These are phyloP conservation scores for Lachnellula subtilissima DNA, from an alignment of 2,329 filamentous ascomycete genomes.

Conservation along the genomic window DNA sequence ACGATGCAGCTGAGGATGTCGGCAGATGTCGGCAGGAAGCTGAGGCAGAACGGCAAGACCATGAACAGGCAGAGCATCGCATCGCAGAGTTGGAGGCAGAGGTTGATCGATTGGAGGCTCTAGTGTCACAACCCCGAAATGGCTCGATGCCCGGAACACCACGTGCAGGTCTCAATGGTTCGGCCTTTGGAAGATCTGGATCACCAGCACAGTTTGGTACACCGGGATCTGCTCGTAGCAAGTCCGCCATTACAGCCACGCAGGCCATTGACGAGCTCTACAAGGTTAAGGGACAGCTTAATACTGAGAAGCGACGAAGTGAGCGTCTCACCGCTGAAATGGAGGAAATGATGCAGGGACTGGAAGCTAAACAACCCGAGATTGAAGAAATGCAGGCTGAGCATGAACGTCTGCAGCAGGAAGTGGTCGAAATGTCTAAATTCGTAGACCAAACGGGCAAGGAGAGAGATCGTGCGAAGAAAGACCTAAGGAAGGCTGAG, in stretches of 20 bases:
- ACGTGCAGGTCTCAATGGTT: slow-evolving; percentile 47
- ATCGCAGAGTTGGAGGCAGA: slow-evolving; percentile 61
- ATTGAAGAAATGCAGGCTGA: slow-evolving; percentile 81
- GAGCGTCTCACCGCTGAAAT: slow-evolving; percentile 71
- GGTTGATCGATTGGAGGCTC: slow-evolving; percentile 55
- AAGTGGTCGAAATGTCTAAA: slow-evolving; percentile 79
- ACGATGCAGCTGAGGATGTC: slow-evolving; percentile 57
- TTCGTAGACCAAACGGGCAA: slow-evolving; percentile 77
- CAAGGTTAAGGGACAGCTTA: slow-evolving; percentile 67
- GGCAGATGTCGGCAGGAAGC: slow-evolving; percentile 48
- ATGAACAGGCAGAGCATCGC: slow-evolving; percentile 55
- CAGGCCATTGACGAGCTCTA: slow-evolving; percentile 61
- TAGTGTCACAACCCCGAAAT: slow-evolving; percentile 34
- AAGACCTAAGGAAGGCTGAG: slow-evolving; percentile 73
- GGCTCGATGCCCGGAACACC: slow-evolving; percentile 57
- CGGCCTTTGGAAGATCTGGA: slow-evolving; percentile 45
- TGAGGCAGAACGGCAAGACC: slow-evolving; percentile 54
- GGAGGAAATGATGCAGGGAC: slow-evolving; percentile 77
- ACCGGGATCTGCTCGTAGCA: slow-evolving; percentile 51
- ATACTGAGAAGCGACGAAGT: slow-evolving; percentile 67
- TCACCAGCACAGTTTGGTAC: slow-evolving; percentile 55
- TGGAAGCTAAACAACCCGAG: slow-evolving; percentile 84
- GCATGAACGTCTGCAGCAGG: slow-evolving; percentile 71
- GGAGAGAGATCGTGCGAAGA: slow-evolving; percentile 73
- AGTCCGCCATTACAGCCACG: slow-evolving; percentile 53